Evolutionary conservation across 1,139 yeast genomes (phyloP), one percentile per base, ranked within the genome.

Genomic region (Diutina rugosa): DNA sequence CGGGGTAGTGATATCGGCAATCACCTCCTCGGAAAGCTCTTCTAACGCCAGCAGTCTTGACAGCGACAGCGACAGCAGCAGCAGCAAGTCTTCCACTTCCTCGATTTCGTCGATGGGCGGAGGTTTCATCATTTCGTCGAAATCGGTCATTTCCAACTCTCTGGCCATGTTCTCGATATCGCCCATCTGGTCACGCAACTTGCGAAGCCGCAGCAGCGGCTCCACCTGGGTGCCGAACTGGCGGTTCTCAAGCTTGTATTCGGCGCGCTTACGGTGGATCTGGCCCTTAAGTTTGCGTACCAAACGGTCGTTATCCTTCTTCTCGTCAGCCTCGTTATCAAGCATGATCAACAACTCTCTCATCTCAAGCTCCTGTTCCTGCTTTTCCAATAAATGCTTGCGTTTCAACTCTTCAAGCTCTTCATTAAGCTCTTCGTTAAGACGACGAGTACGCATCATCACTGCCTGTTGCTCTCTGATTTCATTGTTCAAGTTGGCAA

Each of bases 331-430:
- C 6, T 75, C 73, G 59, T 67, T 72, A 60, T 80, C 80, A 56
- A 90, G 71, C 75, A 87, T 78, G 57, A 91, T 77, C 57, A 89
- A 74, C 68, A 93, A 79, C 67, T 91, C 97, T 58, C 98, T 79
- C 78, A 88, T 82, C 69, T 91, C 97, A 38, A 87, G 74, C 66
- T 91, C 98, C 64, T 87, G 95, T 61, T 86, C 85, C 66, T 90
- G 97, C 63, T 88, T 85, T 61, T 89, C 96, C 18, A 80, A 67
- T 55, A 89, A 74, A 63, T 88, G 87, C 62, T 81, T 83, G 56
- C 82, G 77, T 65, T 87, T 86, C 57, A 86, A 66, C 44, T 86
- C 95, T 53, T 85, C 87, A 51, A 90, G 71, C 61, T 91, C 96
- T 10, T 72, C 70, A 46, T 80, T 78, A 55, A 89, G 72, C 54